phyloP scores from a whole-genome alignment of 2,329 filamentous ascomycete species.

The Exserohilum rostratum region DNA sequence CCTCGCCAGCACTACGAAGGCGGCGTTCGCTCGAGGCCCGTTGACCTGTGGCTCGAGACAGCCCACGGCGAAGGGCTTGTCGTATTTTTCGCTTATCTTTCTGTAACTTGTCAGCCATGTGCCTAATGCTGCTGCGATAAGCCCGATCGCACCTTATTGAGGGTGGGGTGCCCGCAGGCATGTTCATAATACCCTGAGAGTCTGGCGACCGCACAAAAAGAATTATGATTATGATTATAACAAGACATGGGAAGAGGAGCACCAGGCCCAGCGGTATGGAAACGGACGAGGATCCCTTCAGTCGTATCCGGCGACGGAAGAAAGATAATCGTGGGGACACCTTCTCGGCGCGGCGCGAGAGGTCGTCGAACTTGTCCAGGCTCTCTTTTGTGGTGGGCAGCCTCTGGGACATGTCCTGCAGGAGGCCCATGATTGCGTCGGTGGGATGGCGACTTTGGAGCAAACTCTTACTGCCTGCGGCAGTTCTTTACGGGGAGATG shows the following conservation, averaged over 20 bases:
- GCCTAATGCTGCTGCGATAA: not conserved
- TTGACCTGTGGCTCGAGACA: conserved; percentile 80
- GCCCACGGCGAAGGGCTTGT: conserved; percentile 93
- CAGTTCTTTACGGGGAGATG: conserved; percentile 17
- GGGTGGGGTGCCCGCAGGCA: conserved; percentile 86
- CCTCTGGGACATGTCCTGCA: conserved; percentile 51
- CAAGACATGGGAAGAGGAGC: conserved; percentile 87
- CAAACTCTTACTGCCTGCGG: conserved; percentile 19
- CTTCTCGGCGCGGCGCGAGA: conserved; percentile 52
- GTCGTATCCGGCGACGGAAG: conserved; percentile 81
- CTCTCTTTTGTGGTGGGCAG: conserved; percentile 51
- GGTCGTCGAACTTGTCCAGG: conserved; percentile 52
- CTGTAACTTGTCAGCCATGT: conserved; percentile 55
- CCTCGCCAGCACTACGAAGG: conserved; percentile 91
- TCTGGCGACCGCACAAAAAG: conserved; percentile 88
- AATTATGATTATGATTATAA: conserved; percentile 87
- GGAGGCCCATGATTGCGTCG: conserved; percentile 19
- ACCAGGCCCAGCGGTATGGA: conserved; percentile 93
- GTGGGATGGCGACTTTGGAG: conserved; percentile 11
- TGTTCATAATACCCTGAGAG: conserved; percentile 79
- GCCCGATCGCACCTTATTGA: conserved; percentile 74
- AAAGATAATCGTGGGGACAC: conserved; percentile 70
- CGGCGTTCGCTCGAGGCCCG: conserved; percentile 85
- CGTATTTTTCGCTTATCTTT: conserved; percentile 95
- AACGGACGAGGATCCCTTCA: conserved; percentile 89